phyloP scores from a whole-genome alignment of 164 flowering plant genomes.

The Magnolia officinalis region DNA sequence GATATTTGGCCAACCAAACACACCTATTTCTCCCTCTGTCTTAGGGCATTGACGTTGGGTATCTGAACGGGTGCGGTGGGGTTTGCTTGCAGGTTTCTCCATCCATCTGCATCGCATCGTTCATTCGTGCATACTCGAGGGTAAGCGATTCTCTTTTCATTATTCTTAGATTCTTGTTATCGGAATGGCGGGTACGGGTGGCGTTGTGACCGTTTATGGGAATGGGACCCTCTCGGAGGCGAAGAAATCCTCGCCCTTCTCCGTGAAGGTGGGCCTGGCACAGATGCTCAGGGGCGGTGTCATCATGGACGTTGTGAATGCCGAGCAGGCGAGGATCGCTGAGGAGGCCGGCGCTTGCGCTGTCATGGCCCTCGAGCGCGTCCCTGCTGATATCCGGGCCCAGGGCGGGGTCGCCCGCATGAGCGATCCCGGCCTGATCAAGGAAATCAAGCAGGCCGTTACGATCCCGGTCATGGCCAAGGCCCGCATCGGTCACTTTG shows the following conservation, averaged over 20 bases:
- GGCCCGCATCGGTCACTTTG: slow-evolving; percentile 76
- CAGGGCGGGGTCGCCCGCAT: slow-evolving; percentile 45
- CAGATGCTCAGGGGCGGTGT: slow-evolving; percentile 77
- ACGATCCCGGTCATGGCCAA: slow-evolving; percentile 66
- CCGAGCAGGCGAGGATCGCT: slow-evolving; percentile 67
- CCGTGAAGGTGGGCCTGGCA: slow-evolving; percentile 53
- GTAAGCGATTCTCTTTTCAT: no score
- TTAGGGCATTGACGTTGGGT: no score
- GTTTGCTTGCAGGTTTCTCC: no score
- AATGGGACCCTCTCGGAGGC: slow-evolving; percentile 42
- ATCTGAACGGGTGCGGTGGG: no score
- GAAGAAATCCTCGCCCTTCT: slow-evolving; percentile 44
- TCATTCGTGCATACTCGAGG: no score
- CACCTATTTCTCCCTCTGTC: no score
- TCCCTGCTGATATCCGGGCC: slow-evolving; percentile 33
- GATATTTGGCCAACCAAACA: no score
- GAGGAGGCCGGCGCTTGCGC: slow-evolving; percentile 75
- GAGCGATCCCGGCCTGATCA: slow-evolving; percentile 56
- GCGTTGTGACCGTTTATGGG: slow-evolving; percentile 52
- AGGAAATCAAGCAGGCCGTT: slow-evolving; percentile 54
- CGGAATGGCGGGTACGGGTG: slow-evolving; percentile 16
- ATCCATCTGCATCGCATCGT: no score
- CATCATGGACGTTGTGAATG: slow-evolving; percentile 43
- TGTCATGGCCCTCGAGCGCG: slow-evolving; percentile 32
- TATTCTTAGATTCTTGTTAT: no score